A percentile compares a stretch with the other conserved stretches of the same genome.
Conservation (phyloP, 345 rosid species). For the Raphanus sativus region DNA sequence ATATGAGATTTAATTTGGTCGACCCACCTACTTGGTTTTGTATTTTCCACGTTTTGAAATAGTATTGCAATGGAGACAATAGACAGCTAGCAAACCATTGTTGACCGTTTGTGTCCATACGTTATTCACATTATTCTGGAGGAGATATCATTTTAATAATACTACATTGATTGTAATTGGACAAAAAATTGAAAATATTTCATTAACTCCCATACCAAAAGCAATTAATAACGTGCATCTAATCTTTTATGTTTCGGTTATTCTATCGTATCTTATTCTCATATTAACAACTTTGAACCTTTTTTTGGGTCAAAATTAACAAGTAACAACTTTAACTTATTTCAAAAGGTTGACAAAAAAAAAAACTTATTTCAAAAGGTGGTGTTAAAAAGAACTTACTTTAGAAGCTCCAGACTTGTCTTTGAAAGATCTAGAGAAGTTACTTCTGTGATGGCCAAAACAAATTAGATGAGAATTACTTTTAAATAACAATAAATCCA, state of each 20-base stretch:
- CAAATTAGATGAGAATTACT: not conserved
- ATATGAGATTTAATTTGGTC: constrained; percentile 10
- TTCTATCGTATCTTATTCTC: not conserved
- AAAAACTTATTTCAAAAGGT: too few relatives aligned
- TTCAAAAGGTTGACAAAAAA: too few relatives aligned
- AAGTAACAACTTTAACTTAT: not conserved
- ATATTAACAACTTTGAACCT: not conserved
- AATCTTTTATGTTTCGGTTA: not conserved
- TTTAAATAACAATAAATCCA: too few relatives aligned
- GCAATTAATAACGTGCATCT: not conserved
- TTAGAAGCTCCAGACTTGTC: not conserved
- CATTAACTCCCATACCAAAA: not conserved
- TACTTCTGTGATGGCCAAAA: not conserved
- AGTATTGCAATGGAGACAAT: not conserved
- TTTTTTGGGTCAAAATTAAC: too few relatives aligned
- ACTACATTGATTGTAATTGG: not conserved
- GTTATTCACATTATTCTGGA: not conserved
- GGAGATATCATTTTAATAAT: not conserved
- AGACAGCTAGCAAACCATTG: constrained; percentile 16
- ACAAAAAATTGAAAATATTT: not conserved
- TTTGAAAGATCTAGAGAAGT: not conserved
- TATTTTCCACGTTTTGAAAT: constrained; percentile 27
- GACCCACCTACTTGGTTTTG: constrained; percentile 26
- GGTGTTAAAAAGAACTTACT: not conserved
- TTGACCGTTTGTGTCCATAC: constrained; percentile 23